phyloP scores from a whole-genome alignment of 2,329 filamentous ascomycete species.

The Falciphora oryzae region DNA sequence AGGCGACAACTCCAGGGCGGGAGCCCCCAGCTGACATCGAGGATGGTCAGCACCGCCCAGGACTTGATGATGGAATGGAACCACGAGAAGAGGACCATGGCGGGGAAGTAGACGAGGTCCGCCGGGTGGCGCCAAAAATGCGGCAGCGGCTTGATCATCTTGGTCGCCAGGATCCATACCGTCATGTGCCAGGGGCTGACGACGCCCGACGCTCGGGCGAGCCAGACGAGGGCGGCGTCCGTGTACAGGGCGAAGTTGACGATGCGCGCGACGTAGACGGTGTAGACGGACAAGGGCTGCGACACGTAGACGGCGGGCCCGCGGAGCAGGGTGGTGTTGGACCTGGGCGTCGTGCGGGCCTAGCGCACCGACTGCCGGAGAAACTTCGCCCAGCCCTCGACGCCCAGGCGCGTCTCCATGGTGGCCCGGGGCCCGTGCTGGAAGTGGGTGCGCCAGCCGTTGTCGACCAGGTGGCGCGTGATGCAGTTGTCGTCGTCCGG shows the following conservation, averaged over 20 bases:
- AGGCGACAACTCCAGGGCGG: conserved; percentile 1
- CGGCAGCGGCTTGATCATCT: conserved; percentile 50
- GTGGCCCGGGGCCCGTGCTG: conserved; percentile 40
- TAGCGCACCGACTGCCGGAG: conserved; percentile 48
- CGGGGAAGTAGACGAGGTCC: conserved; percentile 45
- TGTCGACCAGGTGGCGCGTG: conserved; percentile 45
- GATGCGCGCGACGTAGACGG: conserved; percentile 48
- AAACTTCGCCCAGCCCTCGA: conserved; percentile 34
- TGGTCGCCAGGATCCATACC: conserved; percentile 47
- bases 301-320: background rate
- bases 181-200: conserved; percentile 17
- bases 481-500: conserved; percentile 58
- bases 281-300: conserved; percentile 48
- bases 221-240: conserved; percentile 37
- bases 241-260: conserved; percentile 51
- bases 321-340: conserved; percentile 36
- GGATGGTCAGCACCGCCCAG: conserved; percentile 48
- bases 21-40: conserved; percentile 34
- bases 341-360: conserved; percentile 53
- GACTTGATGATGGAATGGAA: conserved; percentile 53
- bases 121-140: conserved; percentile 45
- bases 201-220: conserved; percentile 14
- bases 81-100: conserved; percentile 50
- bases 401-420: conserved; percentile 48
- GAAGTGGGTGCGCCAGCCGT: conserved; percentile 48